These are phyloP conservation scores for Skeletonema costatum DNA, from an alignment of 108 stramenopile species.

Conservation along the genomic window DNA sequence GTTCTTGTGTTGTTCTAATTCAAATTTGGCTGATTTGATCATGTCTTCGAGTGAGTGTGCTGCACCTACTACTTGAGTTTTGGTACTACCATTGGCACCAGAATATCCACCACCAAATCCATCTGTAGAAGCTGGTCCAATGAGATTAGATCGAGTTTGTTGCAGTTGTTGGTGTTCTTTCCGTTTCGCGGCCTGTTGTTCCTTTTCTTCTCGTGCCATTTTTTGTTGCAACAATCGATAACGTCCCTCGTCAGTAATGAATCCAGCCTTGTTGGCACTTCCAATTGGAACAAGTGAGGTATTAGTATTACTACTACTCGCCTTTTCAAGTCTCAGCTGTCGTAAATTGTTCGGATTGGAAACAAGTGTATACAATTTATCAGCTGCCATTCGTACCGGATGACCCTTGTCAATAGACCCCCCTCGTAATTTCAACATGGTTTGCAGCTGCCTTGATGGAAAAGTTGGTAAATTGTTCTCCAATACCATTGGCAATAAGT, in stretches of 20 bases:
- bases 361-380: constrained; percentile 23
- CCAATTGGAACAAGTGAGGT: constrained; percentile 49
- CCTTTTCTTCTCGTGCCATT: constrained; percentile 31
- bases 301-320: no score
- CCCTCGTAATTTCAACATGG: constrained; percentile 40
- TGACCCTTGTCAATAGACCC: constrained; percentile 45
- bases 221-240: constrained; percentile 28
- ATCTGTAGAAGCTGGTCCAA: constrained; percentile 37
- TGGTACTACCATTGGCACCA: neutral
- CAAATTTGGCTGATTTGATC: constrained; percentile 41
- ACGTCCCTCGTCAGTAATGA: constrained; percentile 43
- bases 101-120: constrained; percentile 43
- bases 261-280: constrained; percentile 36
- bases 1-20: constrained; percentile 40
- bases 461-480: constrained; percentile 20
- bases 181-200: constrained; percentile 14
- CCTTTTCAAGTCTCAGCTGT: constrained; percentile 27
- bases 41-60: constrained; percentile 51
- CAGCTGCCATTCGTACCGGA: constrained; percentile 36
- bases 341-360: constrained; percentile 6
- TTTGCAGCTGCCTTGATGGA: constrained; percentile 29
- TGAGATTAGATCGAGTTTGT: constrained; percentile 40
- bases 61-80: constrained; percentile 32
- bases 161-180: constrained; percentile 24
- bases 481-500: constrained; percentile 16